A percentile compares a stretch with the other conserved stretches of the same genome.
Evolutionary conservation across 164 flowering plant species (phyloP).

Genomic region (Vitis amurensis): DNA sequence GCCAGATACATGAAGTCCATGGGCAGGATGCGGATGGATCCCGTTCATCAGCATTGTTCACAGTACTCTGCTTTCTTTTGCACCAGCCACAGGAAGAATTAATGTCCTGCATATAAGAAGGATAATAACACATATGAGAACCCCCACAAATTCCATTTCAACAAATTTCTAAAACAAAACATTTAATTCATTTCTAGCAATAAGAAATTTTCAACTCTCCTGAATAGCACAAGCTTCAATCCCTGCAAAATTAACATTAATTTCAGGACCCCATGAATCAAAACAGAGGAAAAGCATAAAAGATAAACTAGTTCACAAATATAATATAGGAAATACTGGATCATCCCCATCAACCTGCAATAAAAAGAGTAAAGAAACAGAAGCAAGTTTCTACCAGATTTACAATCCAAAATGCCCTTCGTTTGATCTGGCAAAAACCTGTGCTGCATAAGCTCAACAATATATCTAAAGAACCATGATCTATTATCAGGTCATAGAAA

Average conservation of each 20-base stretch:
- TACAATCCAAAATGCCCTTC: slow-evolving; percentile 24
- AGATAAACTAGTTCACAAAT: background rate
- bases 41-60: background rate
- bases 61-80: slow-evolving; percentile 3
- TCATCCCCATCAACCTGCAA: slow-evolving; percentile 24
- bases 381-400: slow-evolving; percentile 14
- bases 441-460: slow-evolving; percentile 18
- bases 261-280: slow-evolving; percentile 26
- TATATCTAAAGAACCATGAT: background rate
- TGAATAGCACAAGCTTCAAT: slow-evolving; percentile 28
- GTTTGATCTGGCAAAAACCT: slow-evolving; percentile 25
- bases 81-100: too few relatives aligned
- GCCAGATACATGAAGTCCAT: too few relatives aligned
- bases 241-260: slow-evolving; percentile 51
- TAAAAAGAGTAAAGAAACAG: background rate
- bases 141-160: background rate
- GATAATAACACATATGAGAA: slow-evolving; percentile 1
- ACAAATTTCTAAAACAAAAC: background rate
- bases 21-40: background rate
- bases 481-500: background rate
- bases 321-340: background rate
- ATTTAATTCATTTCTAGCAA: slow-evolving; percentile 9
- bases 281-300: slow-evolving; percentile 1
- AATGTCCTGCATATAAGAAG: slow-evolving; percentile 4
- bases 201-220: slow-evolving; percentile 30